These are phyloP conservation scores for Houttuynia cordata DNA, from an alignment of 164 flowering plant genomes.

Conservation along the genomic window DNA sequence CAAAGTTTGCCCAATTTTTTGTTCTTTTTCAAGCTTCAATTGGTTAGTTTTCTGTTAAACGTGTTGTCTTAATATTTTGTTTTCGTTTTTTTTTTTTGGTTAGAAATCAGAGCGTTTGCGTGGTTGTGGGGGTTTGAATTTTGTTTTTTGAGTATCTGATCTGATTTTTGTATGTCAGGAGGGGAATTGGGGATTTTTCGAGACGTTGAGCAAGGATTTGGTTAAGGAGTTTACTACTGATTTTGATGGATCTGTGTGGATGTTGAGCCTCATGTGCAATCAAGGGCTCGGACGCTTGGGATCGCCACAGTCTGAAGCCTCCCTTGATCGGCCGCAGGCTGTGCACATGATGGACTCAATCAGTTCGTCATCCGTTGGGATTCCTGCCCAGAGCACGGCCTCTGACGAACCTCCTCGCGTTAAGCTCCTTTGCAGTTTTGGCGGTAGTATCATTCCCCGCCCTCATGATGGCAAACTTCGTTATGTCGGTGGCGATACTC, in stretches of 20 bases:
- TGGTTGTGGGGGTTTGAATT: no score
- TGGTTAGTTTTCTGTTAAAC: no score
- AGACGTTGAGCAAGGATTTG: no score
- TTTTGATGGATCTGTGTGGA: background rate
- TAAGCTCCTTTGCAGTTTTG: slow-evolving; percentile 83
- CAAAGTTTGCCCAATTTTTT: no score
- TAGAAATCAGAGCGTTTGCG: no score
- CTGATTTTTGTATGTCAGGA: no score
- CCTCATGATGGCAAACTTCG: slow-evolving; percentile 92
- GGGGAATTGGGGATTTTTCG: no score
- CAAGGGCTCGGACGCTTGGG: background rate
- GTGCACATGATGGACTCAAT: slow-evolving; percentile 33
- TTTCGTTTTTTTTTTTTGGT: no score
- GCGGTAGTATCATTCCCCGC: slow-evolving; percentile 83
- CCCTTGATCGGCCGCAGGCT: slow-evolving; percentile 11
- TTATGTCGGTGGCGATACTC: slow-evolving; percentile 94
- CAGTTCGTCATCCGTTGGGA: background rate
- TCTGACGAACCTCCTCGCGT: slow-evolving; percentile 59
- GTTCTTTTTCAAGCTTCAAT: no score
- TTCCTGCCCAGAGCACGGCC: slow-evolving; percentile 1
- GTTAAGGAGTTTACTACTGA: no score
- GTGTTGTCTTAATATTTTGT: no score
- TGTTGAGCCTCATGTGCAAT: background rate
- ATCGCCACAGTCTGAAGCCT: slow-evolving; percentile 3
- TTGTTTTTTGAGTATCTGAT: no score